Evolutionary conservation across 768 basidiomycete genomes (phyloP), one percentile per base, ranked within the genome.

Genomic region (Kwoniella botswanensis): DNA sequence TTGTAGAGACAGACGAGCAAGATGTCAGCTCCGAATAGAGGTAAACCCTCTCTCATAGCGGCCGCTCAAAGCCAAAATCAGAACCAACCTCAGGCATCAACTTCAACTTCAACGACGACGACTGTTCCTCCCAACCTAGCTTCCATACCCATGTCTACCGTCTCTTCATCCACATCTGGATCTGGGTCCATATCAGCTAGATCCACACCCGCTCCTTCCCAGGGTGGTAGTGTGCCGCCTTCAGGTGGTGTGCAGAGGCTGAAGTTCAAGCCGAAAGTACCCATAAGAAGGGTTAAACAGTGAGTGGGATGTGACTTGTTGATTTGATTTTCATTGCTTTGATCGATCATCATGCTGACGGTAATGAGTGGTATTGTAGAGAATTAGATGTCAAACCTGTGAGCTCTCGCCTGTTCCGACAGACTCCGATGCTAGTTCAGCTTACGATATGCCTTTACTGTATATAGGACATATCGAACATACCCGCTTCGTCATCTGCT

Each of bases 261-360:
- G 72, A 81, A 81, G 60, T 81, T 81, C 66, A 77, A 72, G 75
- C 79, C 79, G 1, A 76, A 70, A 41, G 72, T 78, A 17, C 80
- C 80, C 0, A 67, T 75, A 21, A 61, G 75, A 58, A 63, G 70
- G n/a, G 76, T 72, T 2, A 81, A 81, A 55, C 57, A 63, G 78
- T 79, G 65, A 62, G 76, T 76, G 15, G 21, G 17, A 43, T 42
- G 13, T n/a, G n/a, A 18, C 42, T 26, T 43, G 46, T 18, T 54
- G 57, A 62, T 15, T 11, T 21, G 22, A 17, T 52, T 60, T 10
- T 29, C 11, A 17, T 70, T 63, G 62, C 35, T 35, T 35, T 4
- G 35, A 35, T 35, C 7, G 35, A 35, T 35, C 35, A 7, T 35
- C 35, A 35, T 35, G 35, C 35, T 35, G 35, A 35, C 35, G 35